Evolutionary conservation across 768 basidiomycete species (phyloP), one percentile per base, ranked within the genome.

Genomic region (Tephrocybe sp.): DNA sequence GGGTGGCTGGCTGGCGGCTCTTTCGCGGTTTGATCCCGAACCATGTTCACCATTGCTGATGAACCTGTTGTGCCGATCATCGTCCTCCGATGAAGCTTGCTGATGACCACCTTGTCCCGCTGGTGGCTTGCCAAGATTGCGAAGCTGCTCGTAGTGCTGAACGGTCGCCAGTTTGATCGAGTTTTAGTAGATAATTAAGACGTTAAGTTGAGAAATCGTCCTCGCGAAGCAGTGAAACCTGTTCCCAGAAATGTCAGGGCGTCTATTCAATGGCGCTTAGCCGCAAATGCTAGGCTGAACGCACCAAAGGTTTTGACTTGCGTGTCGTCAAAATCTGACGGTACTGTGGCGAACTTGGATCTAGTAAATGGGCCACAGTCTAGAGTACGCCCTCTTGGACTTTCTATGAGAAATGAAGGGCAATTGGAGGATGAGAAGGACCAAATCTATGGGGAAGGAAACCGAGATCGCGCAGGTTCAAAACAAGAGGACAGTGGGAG

Each of bases 1-100:
- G 3, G 85, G 84, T 7, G 86, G 86, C 61, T 89, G 86, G 63
- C 82, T 84, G 1, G 85, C 78, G 38, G 86, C 85, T 52, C 86
- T 72, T 68, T 86, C 83, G 51, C 82, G 76, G 45, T 74, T 69
- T 51, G 76, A 72, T 52, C 70, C 67, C 47, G 72, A 60, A 33
- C 72, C 71, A 38, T 78, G 76, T 45, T 75, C 72, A 36, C 68
- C 65, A 41, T 68, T 64, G 36, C 68, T 65, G 49, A 79, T 76
- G 65, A 85, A 84, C 55, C 83, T 77, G 68, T 80, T 83, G 62
- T 69, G 73, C 51, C 84, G 79, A 66, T 84, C 84, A 54, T 75
- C 72, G 43, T 83, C 81, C 59, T 82, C 79, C 34, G 63, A 57
- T 47, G 57, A 36, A 44, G 51, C 52, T 54, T 66, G 60, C 43